These are phyloP conservation scores for Logfia minima DNA, from an alignment of 129 eudicot genomes.

Conservation along the genomic window DNA sequence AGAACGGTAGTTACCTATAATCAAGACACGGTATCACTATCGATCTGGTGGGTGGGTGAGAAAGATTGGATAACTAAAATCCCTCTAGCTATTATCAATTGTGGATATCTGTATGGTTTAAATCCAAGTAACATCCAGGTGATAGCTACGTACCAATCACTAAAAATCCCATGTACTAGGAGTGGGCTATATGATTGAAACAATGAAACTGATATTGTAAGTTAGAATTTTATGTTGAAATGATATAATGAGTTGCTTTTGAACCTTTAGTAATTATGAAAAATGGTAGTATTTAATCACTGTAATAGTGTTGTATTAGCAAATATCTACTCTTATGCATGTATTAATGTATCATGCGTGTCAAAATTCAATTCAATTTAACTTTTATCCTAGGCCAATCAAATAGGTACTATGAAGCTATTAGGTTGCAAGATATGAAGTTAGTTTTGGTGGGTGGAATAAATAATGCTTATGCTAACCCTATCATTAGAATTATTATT, in stretches of 20 bases:
- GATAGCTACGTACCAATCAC: background rate
- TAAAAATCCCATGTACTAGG: background rate
- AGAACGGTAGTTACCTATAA: conserved; percentile 3
- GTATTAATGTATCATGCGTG: conserved; percentile 15
- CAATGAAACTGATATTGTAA: conserved; percentile 7
- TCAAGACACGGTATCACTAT: background rate
- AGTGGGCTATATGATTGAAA: conserved; percentile 4
- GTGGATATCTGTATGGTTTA: background rate
- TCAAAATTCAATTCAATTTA: conserved; percentile 25
- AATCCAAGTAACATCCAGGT: background rate
- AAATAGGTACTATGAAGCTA: conserved; percentile 1
- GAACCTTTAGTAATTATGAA: background rate
- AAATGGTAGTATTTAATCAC: background rate
- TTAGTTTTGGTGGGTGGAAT: conserved; percentile 9
- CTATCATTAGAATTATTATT: conserved; percentile 10
- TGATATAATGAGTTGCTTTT: background rate
- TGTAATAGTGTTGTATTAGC: background rate
- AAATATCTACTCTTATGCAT: background rate
- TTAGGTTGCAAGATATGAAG: conserved; percentile 19
- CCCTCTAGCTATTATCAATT: background rate
- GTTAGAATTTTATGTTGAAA: background rate
- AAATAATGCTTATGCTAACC: conserved; percentile 20
- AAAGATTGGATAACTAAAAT: background rate
- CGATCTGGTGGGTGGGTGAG: background rate
- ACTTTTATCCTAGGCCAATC: conserved; percentile 24